These are phyloP conservation scores for Takashimella koratensis DNA, from an alignment of 1,284 basidiomycete species.

Conservation along the genomic window DNA sequence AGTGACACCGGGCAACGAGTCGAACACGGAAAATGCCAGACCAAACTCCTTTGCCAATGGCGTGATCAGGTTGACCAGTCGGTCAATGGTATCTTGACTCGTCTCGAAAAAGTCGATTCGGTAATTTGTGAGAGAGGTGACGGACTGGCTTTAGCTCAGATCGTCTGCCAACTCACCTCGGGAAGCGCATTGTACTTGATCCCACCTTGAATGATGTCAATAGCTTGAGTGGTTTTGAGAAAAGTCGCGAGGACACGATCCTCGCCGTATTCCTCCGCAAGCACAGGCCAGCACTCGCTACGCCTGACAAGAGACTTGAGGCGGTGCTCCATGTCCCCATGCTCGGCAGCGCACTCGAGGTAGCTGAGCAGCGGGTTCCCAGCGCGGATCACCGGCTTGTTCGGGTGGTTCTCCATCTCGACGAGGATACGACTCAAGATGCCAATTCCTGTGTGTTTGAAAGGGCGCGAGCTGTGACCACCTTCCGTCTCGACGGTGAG, in stretches of 20 bases:
- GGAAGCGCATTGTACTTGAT: conserved; percentile 26
- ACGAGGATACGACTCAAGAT: conserved; percentile 39
- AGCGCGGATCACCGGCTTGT: conserved; percentile 3
- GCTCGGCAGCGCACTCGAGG: conserved; percentile 16
- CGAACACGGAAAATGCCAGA: conserved; percentile 15
- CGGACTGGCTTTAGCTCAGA: conserved; percentile 4
- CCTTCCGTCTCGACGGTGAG: conserved; percentile 57
- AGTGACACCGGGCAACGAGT: conserved; percentile 9
- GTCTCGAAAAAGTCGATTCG: conserved; percentile 19
- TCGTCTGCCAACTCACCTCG: conserved; percentile 4
- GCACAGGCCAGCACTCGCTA: conserved; percentile 6
- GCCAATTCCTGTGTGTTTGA: conserved; percentile 14
- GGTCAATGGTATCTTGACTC: conserved; percentile 9
- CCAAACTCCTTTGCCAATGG: conserved; percentile 11
- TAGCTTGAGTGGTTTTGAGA: conserved; percentile 17
- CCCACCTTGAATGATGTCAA: conserved; percentile 17
- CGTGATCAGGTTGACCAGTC: conserved; percentile 5
- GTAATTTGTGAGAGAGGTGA: conserved; percentile 15
- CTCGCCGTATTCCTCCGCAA: conserved; percentile 3
- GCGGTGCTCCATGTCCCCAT: conserved; percentile 8
- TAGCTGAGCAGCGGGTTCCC: conserved; percentile 16
- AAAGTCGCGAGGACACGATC: conserved; percentile 12
- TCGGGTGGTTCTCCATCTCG: conserved; percentile 15
- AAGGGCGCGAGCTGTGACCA: conserved; percentile 61
- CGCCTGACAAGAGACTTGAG: conserved; percentile 7